Evolutionary conservation across 345 rosid species (phyloP).

Genomic region (Lepidium sativum): DNA sequence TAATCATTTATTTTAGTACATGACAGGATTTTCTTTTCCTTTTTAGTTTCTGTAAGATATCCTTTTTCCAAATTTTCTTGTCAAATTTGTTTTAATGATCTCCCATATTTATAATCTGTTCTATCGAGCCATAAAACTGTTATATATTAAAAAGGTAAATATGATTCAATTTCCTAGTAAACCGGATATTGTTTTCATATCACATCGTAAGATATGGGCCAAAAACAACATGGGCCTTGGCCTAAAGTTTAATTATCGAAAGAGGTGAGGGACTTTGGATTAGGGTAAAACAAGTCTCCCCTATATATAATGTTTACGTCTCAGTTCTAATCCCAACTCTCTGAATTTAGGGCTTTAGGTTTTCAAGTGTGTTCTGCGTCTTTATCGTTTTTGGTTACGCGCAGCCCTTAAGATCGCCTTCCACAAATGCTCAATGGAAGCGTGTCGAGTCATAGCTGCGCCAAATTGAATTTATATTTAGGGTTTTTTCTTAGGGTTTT

Average conservation of each 20-base stretch:
- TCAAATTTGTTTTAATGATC: background rate
- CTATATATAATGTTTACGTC: background rate
- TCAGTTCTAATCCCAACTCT: background rate
- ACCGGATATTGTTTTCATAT: too few relatives aligned
- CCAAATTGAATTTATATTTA: background rate
- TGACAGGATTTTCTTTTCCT: background rate
- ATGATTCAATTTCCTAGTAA: too few relatives aligned
- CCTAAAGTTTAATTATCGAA: background rate
- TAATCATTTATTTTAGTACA: too few relatives aligned
- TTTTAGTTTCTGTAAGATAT: too few relatives aligned
- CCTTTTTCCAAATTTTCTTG: background rate
- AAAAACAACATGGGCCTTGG: background rate
- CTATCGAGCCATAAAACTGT: too few relatives aligned
- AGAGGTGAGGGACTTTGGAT: background rate
- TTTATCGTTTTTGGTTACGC: background rate
- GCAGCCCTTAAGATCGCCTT: constrained; percentile 38
- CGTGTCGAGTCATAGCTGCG: constrained; percentile 36
- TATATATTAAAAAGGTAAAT: too few relatives aligned
- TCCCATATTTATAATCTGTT: background rate
- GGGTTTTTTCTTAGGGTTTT: constrained; percentile 23
- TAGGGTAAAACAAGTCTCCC: background rate
- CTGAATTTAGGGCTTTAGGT: background rate
- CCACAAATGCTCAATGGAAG: constrained; percentile 28
- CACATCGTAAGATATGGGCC: background rate
- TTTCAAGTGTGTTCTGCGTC: background rate